Evolutionary conservation across 768 basidiomycete species (phyloP).

Genomic region (Suillus weaverae): DNA sequence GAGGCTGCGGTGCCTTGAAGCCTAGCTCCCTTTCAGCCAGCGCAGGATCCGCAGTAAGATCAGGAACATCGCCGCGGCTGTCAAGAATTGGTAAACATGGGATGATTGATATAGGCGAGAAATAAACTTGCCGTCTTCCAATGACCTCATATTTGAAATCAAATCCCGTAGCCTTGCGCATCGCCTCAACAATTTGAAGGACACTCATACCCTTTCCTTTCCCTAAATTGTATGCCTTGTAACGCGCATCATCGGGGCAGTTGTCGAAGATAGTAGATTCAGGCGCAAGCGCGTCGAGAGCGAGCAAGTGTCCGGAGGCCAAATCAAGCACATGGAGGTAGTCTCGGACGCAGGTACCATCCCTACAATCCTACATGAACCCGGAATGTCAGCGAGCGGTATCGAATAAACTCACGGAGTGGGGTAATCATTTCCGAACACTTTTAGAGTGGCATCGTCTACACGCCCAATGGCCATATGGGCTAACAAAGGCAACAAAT

Average conservation of each 20-base stretch:
- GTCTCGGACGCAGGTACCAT: slow-evolving; percentile 98
- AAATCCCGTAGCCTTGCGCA: slow-evolving; percentile 87
- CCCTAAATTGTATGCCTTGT: slow-evolving; percentile 96
- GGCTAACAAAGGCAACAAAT: slow-evolving; percentile 88
- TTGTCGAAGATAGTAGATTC: slow-evolving; percentile 58
- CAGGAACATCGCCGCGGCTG: slow-evolving; percentile 93
- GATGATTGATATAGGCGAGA: background rate
- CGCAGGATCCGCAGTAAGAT: slow-evolving; percentile 90
- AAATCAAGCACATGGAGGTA: slow-evolving; percentile 93
- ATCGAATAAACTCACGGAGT: slow-evolving; percentile 62
- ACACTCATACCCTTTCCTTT: slow-evolving; percentile 92
- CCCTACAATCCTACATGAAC: slow-evolving; percentile 42
- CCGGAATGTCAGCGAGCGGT: slow-evolving; percentile 3
- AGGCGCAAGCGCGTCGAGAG: slow-evolving; percentile 76
- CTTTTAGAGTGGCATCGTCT: slow-evolving; percentile 64
- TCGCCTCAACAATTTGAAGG: slow-evolving; percentile 90
- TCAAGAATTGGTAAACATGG: slow-evolving; percentile 10
- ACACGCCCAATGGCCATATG: slow-evolving; percentile 94
- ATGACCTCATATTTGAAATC: slow-evolving; percentile 89
- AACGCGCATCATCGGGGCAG: slow-evolving; percentile 55
- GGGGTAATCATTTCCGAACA: slow-evolving; percentile 97
- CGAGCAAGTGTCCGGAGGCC: slow-evolving; percentile 90
- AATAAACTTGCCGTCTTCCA: slow-evolving; percentile 72
- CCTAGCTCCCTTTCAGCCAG: slow-evolving; percentile 92
- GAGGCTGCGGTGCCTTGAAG: slow-evolving; percentile 77